Evolutionary conservation across 331 rosid species (phyloP).

Genomic region (Stylosanthes scabra): DNA sequence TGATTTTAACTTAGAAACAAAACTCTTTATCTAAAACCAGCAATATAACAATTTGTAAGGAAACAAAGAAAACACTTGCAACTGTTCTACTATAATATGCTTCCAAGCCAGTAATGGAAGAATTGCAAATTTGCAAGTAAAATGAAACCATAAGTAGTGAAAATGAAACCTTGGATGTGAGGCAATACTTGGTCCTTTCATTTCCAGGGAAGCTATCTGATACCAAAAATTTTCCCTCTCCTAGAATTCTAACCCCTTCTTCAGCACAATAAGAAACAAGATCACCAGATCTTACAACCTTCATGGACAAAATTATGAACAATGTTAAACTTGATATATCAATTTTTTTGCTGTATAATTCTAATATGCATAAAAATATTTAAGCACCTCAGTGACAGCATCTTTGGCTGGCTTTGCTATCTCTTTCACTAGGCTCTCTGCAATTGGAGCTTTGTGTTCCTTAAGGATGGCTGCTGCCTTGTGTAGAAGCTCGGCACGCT

Average conservation of each 20-base stretch:
- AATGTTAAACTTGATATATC: slow-evolving; percentile 18
- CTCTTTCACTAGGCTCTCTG: slow-evolving; percentile 91
- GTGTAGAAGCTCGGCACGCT: slow-evolving; percentile 95
- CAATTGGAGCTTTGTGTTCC: slow-evolving; percentile 88
- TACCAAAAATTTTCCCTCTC: slow-evolving; percentile 96
- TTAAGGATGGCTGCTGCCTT: slow-evolving; percentile 93
- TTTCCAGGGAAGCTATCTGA: slow-evolving; percentile 99
- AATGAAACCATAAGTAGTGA: not conserved
- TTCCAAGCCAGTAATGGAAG: not conserved
- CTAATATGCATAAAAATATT: slow-evolving; percentile 11
- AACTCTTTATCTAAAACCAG: not conserved
- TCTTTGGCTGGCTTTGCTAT: slow-evolving; percentile 98
- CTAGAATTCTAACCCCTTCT: slow-evolving; percentile 94
- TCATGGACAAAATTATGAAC: slow-evolving; percentile 30
- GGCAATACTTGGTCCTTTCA: slow-evolving; percentile 96
- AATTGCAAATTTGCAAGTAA: not conserved
- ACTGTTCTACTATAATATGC: not conserved
- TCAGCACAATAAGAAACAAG: slow-evolving; percentile 91
- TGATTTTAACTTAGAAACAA: not conserved
- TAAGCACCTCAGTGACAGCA: slow-evolving; percentile 83
- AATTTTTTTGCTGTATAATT: not conserved
- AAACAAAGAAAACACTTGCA: not conserved
- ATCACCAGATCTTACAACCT: slow-evolving; percentile 99
- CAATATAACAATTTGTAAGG: not conserved
- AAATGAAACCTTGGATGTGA: slow-evolving; percentile 91